Percentiles rank a stretch among this genome's conserved stretches.
phyloP scores from a whole-genome alignment of 1,284 basidiomycete species.

The Pseudozyma sp. region DNA sequence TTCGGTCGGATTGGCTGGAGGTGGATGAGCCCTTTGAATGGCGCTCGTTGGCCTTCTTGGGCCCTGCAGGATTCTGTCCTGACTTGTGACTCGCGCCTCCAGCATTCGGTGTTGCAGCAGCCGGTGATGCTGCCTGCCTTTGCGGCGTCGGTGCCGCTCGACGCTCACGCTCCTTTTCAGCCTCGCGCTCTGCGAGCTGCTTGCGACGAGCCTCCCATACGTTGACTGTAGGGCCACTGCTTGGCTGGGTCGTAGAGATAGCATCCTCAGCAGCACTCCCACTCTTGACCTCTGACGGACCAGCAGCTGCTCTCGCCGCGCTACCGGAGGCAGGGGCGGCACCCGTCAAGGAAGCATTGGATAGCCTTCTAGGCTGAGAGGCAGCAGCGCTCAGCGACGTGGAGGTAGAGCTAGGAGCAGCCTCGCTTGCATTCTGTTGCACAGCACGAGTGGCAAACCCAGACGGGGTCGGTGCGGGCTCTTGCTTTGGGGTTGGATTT shows the following conservation, averaged over 20 bases:
- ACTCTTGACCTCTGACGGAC: slow-evolving; percentile 2
- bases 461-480: slow-evolving; percentile 3
- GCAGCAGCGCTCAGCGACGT: slow-evolving; percentile 3
- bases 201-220: slow-evolving; percentile 56
- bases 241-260: slow-evolving; percentile 1
- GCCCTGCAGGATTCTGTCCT: slow-evolving; percentile 2
- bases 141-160: slow-evolving; percentile 20
- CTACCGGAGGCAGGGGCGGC: background rate
- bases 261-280: slow-evolving; percentile 3
- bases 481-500: slow-evolving; percentile 15
- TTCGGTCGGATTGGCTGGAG: slow-evolving; percentile 11
- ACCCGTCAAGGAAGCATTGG: slow-evolving; percentile 12
- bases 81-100: slow-evolving; percentile 5
- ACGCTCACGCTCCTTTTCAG: slow-evolving; percentile 31
- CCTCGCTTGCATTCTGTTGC: slow-evolving; percentile 3
- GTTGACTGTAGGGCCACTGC: slow-evolving; percentile 34
- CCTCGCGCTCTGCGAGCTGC: slow-evolving; percentile 48
- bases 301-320: slow-evolving; percentile 3
- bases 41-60: slow-evolving; percentile 22
- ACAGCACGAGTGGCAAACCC: slow-evolving; percentile 9
- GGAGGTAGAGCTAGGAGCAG: slow-evolving; percentile 1
- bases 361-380: slow-evolving; percentile 6
- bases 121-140: slow-evolving; percentile 15
- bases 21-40: slow-evolving; percentile 11
- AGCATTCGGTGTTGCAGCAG: background rate